phyloP scores from a whole-genome alignment of 768 basidiomycete genomes.

The Tylopilus sp. region DNA sequence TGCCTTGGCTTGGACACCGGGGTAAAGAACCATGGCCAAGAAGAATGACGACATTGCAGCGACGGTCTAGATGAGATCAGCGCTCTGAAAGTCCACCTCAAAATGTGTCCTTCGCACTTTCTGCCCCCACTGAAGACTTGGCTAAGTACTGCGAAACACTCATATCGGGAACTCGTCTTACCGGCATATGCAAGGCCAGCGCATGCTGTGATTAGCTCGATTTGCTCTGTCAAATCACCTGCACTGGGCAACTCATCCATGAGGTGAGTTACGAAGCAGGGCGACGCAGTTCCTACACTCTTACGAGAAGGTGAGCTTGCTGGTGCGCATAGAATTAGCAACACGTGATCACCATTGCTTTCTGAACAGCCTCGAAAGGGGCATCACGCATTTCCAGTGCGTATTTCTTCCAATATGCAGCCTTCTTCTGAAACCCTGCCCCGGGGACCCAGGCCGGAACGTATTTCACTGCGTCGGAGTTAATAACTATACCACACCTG shows the following conservation, averaged over 20 bases:
- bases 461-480: slow-evolving; percentile 41
- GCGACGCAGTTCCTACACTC: slow-evolving; percentile 26
- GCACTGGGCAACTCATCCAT: slow-evolving; percentile 17
- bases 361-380: slow-evolving; percentile 39
- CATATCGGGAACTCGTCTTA: slow-evolving; percentile 16
- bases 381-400: slow-evolving; percentile 47
- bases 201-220: slow-evolving; percentile 38
- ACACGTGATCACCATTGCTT: slow-evolving; percentile 34
- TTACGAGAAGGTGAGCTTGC: slow-evolving; percentile 6
- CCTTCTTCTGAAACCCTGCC: slow-evolving; percentile 48
- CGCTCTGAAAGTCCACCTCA: neutral
- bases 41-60: slow-evolving; percentile 31
- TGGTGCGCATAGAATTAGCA: neutral
- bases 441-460: slow-evolving; percentile 52
- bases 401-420: slow-evolving; percentile 44
- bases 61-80: slow-evolving; percentile 22
- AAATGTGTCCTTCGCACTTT: slow-evolving; percentile 25
- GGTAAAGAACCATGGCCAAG: slow-evolving; percentile 29
- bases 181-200: slow-evolving; percentile 48
- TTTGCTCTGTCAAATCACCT: slow-evolving; percentile 14
- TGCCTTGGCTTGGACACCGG: slow-evolving; percentile 28
- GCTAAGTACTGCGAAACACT: slow-evolving; percentile 5
- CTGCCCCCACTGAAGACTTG: slow-evolving; percentile 36
- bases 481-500: neutral
- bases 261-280: slow-evolving; percentile 30